phyloP scores from a whole-genome alignment of 2,329 filamentous ascomycete species.

The Venturia pyrina region DNA sequence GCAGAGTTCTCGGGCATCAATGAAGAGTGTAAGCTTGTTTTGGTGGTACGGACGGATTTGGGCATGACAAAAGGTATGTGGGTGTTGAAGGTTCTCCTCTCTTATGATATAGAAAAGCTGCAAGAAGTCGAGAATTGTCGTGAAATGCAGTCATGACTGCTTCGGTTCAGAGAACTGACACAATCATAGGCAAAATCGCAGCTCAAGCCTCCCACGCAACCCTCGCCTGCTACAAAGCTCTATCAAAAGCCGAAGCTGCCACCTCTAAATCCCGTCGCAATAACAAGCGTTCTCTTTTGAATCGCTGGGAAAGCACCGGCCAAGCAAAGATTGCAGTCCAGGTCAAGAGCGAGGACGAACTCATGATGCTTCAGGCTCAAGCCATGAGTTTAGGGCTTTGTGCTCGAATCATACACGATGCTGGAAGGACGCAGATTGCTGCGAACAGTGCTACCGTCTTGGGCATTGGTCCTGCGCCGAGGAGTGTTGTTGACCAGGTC shows the following conservation, averaged over 20 bases:
- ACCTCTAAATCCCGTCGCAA: conserved; percentile 22
- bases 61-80: conserved; percentile 87
- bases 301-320: conserved; percentile 74
- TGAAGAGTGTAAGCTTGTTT: conserved; percentile 89
- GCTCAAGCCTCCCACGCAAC: conserved; percentile 95
- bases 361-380: conserved; percentile 65
- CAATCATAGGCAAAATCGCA: conserved; percentile 74
- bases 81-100: too few species aligned
- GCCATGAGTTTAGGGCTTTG: conserved; percentile 77
- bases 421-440: conserved; percentile 94
- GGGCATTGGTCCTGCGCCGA: conserved; percentile 64
- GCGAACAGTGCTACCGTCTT: conserved; percentile 86
- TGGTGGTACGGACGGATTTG: conserved; percentile 86
- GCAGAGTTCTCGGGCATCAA: conserved; percentile 30
- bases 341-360: conserved; percentile 62
- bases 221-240: conserved; percentile 88
- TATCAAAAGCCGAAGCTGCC: conserved; percentile 39
- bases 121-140: too few species aligned
- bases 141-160: too few species aligned
- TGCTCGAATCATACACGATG: conserved; percentile 84
- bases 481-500: conserved; percentile 75
- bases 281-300: conserved; percentile 46
- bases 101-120: too few species aligned
- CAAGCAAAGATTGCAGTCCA: conserved; percentile 94
- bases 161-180: not conserved